Conservation (phyloP, 371 early-diverging fungal species). For the Gilbertella persicaria region DNA sequence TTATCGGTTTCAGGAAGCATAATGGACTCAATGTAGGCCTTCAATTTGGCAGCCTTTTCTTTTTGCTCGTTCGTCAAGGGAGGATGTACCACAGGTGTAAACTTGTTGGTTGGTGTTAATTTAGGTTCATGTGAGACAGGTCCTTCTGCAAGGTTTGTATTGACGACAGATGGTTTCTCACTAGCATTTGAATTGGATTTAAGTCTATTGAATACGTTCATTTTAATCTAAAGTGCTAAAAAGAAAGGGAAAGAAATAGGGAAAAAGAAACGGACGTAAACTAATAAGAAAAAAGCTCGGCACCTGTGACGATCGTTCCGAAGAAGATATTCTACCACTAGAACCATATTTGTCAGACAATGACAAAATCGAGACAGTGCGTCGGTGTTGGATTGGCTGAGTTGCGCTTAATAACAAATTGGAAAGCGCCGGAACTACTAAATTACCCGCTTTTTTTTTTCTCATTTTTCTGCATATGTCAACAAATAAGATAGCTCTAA, state of each 20-base stretch:
- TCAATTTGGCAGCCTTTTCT: conserved; percentile 44
- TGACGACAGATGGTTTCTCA: conserved; percentile 10
- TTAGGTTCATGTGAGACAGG: conserved; percentile 40
- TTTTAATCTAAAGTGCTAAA: conserved; percentile 4
- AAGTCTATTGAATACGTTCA: conserved; percentile 27
- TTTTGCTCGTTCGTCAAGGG: conserved; percentile 50
- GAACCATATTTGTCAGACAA: conserved; percentile 6
- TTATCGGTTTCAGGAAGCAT: conserved; percentile 51
- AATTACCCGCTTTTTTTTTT: conserved; percentile 10
- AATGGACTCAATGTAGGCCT: conserved; percentile 50
- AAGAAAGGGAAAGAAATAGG: background rate
- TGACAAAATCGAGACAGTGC: background rate
- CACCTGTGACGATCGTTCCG: conserved; percentile 6
- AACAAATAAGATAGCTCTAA: too few species aligned
- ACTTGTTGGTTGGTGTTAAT: conserved; percentile 30
- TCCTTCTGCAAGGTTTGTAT: conserved; percentile 22
- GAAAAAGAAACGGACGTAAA: background rate
- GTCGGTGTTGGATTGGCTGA: conserved; percentile 2
- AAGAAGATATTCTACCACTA: background rate
- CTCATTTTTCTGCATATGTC: too few species aligned
- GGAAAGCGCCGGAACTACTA: conserved; percentile 3
- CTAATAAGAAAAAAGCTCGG: background rate
- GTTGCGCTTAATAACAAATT: background rate
- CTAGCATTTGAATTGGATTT: conserved; percentile 27
- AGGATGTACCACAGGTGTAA: conserved; percentile 21